Evolutionary conservation across 1,139 yeast genomes (phyloP), one percentile per base, ranked within the genome.

Genomic region (Blastobotrys ciferrii): DNA sequence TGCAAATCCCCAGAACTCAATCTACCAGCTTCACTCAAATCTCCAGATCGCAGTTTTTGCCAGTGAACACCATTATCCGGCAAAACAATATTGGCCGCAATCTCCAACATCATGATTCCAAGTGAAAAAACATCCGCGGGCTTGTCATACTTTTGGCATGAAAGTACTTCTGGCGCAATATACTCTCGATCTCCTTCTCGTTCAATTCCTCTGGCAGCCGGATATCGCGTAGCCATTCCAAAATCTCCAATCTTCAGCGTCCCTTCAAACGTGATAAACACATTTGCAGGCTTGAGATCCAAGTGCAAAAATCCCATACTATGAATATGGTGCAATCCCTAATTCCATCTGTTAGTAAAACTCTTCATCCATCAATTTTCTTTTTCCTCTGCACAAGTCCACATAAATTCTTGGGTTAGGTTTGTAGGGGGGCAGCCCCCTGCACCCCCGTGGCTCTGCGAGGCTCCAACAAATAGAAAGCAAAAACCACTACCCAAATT

Each of bases 41-140:
- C 98, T 0, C 98, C 99, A 43, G 96, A 87, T 56, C 99, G 77
- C 54, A 92, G 72, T 65, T 91, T 91, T 57, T 95, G 92, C 99
- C 99, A 92, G 32, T 95, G 94, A 7, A 89, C 79, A 4, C 99
- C 99, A 66, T 94, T 91, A 59, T 92, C 98, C 0, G 99, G 99
- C 44, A 94, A 71, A 6, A 91, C 82, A 45, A 92, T 92, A 66
- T 92, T 92, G 1, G 98, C 96, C 1, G 98, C 98, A 58, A 89
- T 86, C 67, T 92, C 99, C 45, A 92, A 83, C 72, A 92, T 84
- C 57, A 92, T 87, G 52, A 94, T 73, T 0, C 98, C 99, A 42
- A 91, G 77, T 30, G 96, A 87, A 67, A 92, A 92, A 11, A 92
- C 82, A 66, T 92, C 99, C 0, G 98, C 98, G 52, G 92, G 91